Evolutionary conservation across 495 filamentous ascomycete species (phyloP).

Genomic region (Tuber magnatum): DNA sequence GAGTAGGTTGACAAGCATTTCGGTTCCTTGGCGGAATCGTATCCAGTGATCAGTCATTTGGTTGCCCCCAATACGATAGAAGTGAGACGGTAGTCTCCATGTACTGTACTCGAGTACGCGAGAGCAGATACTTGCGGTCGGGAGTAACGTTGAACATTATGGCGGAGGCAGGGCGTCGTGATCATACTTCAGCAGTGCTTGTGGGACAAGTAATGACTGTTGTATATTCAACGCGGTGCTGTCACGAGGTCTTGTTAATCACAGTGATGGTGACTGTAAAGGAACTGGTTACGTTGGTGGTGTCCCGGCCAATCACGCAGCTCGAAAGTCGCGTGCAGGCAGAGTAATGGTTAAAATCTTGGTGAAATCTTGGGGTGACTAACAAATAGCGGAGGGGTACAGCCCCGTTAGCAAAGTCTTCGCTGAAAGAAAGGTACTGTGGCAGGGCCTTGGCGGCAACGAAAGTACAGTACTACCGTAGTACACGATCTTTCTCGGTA

Average conservation of each 20-base stretch:
- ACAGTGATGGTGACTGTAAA: neutral
- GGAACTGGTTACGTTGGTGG: neutral
- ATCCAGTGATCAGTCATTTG: neutral
- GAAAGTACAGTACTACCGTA: too few species aligned
- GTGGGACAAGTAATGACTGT: neutral
- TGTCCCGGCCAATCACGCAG: neutral
- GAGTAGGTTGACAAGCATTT: neutral
- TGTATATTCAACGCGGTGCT: neutral
- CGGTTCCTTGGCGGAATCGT: neutral
- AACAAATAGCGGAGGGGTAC: too few species aligned
- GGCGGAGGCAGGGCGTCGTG: neutral
- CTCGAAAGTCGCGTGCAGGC: neutral
- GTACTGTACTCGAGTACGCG: neutral
- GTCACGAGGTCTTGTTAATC: neutral
- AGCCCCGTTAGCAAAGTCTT: too few species aligned
- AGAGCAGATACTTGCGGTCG: neutral
- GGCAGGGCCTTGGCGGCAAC: too few species aligned
- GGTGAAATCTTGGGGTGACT: too few species aligned
- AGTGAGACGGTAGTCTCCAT: neutral
- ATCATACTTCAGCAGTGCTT: neutral
- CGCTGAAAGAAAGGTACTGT: too few species aligned
- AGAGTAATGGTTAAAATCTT: neutral
- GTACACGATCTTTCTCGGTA: too few species aligned
- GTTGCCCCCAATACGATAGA: neutral
- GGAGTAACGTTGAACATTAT: neutral